These are phyloP conservation scores for Cercophora newfieldiana DNA, from an alignment of 495 filamentous ascomycete genomes.

Conservation along the genomic window DNA sequence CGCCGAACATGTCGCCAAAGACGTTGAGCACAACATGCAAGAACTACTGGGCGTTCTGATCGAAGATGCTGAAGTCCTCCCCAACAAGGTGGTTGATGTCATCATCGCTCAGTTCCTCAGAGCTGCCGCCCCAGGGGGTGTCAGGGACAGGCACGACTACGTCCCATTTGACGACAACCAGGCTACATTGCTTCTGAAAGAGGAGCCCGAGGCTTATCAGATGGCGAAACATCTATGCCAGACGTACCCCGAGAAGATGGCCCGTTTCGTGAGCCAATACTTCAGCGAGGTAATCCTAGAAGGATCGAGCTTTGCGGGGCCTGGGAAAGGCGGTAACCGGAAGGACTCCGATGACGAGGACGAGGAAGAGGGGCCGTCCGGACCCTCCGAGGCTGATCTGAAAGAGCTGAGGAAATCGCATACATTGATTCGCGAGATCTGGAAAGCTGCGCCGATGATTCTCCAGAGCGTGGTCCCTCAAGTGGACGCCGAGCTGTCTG, in stretches of 20 bases:
- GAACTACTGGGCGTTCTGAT: conserved; percentile 79
- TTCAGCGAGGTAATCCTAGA: conserved; percentile 96
- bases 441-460: conserved; percentile 86
- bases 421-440: conserved; percentile 83
- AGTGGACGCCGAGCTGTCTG: conserved; percentile 86
- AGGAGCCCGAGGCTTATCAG: conserved; percentile 87
- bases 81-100: conserved; percentile 82
- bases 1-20: conserved; percentile 80
- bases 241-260: conserved; percentile 88
- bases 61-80: conserved; percentile 80
- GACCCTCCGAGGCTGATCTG: conserved; percentile 77
- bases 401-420: conserved; percentile 89
- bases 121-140: conserved; percentile 65
- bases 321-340: conserved; percentile 42
- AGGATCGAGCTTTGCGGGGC: conserved; percentile 62
- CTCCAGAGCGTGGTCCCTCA: conserved; percentile 92
- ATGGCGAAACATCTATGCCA: conserved; percentile 96
- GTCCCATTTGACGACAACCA: conserved; percentile 52
- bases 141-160: conserved; percentile 54
- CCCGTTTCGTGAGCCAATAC: conserved; percentile 88
- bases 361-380: conserved; percentile 61
- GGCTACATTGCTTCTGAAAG: conserved; percentile 75
- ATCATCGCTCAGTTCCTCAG: conserved; percentile 94
- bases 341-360: conserved; percentile 65
- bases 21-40: conserved; percentile 91